Percentiles rank a stretch among this genome's conserved stretches.
Conservation (phyloP, 1,139 yeast genomes). For the Saccharomyces uvarum region DNA sequence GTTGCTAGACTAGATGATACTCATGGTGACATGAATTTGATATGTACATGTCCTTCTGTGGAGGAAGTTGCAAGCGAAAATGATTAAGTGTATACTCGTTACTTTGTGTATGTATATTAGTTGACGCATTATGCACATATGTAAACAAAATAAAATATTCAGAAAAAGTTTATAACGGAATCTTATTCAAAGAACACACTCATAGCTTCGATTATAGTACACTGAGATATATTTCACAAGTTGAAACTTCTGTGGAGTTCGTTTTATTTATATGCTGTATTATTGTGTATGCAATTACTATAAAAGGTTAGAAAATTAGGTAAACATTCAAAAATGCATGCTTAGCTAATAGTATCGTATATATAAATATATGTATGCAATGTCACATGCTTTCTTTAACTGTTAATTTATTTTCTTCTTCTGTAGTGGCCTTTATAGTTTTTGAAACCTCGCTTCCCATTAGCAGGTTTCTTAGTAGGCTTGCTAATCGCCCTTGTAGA, state of each 20-base stretch:
- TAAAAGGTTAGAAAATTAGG: background rate
- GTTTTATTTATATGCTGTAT: background rate
- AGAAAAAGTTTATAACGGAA: background rate
- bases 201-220: background rate
- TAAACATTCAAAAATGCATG: background rate
- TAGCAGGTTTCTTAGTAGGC: conserved; percentile 2
- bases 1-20: conserved; percentile 90
- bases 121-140: background rate
- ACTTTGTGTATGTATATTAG: background rate
- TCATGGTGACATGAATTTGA: conserved; percentile 84
- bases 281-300: background rate
- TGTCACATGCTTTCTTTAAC: background rate
- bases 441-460: conserved; percentile 7
- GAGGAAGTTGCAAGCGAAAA: conserved; percentile 39
- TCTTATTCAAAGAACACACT: too few relatives aligned
- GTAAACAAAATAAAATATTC: background rate
- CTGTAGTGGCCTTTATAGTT: conserved; percentile 7
- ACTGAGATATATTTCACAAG: background rate
- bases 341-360: background rate
- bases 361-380: background rate
- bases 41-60: conserved; percentile 88
- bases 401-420: conserved; percentile 1
- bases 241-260: background rate
- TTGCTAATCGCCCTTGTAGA: conserved; percentile 1
- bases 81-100: background rate